Evolutionary conservation across 2,329 filamentous ascomycete genomes (phyloP), one percentile per base, ranked within the genome.

Genomic region (Chaetomiaceae sp.): DNA sequence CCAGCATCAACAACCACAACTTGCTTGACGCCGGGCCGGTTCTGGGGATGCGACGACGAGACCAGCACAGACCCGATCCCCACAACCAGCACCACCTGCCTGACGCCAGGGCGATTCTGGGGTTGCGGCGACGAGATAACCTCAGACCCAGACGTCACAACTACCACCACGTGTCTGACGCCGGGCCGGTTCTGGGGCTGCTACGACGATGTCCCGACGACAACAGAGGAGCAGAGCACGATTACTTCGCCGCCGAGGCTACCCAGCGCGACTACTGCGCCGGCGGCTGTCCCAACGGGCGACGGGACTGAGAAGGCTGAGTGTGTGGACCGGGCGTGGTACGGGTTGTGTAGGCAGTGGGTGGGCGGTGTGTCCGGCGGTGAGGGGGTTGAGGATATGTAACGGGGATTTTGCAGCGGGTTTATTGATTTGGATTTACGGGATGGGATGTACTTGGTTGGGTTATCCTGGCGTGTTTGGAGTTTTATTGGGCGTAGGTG

Each of bases 121-220:
- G n/a, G n/a, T n/a, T n/a, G n/a, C 50, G 23, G 61, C 52, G 16
- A 47, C 53, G 8, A 27, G 12, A 27, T 12, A 27, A 27, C 25
- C 25, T 6, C 25, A 12, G 25, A 5, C 6, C 17, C 17, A 9
- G 8, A n/a, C 5, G 21, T 7, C 9, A 20, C 64, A 5, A 58
- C 58, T 5, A 63, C 55, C 39, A 68, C 70, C 0, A 70, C 68
- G 5, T 82, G 79, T 57, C 59, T 72, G 45, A 76, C 71, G 2
- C 79, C 79, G 1, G 79, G 80, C 4, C 64, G 70, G 40, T 78
- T 82, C 62, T 81, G 76, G 73, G 79, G 79, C 4, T 82, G 79
- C 58, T 65, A 69, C 56, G 70, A 77, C 61, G 49, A 66, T n/a
- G 62, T n/a, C n/a, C n/a, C 57, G 53, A 59, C 65, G 8, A 62